phyloP scores from a whole-genome alignment of 148 eudicot genomes.

The Simmondsia chinensis region DNA sequence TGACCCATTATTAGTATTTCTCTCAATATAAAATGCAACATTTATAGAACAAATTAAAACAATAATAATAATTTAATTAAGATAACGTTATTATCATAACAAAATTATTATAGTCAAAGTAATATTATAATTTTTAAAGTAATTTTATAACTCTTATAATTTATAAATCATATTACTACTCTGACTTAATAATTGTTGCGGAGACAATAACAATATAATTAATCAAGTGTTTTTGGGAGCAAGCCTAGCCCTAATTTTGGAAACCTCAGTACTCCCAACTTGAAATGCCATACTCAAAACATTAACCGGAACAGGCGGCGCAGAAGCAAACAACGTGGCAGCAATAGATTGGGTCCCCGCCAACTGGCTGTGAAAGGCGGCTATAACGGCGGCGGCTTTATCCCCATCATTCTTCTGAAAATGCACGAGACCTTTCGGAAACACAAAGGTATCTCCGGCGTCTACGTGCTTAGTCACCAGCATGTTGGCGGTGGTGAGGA shows the following conservation, averaged over 20 bases:
- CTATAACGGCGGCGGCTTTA: conserved; percentile 20
- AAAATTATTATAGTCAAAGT: too few relatives aligned
- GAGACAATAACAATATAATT: too few relatives aligned
- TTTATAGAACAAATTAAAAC: too few relatives aligned
- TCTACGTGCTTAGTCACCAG: conserved; percentile 14
- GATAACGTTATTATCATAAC: too few relatives aligned
- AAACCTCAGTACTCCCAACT: conserved; percentile 6
- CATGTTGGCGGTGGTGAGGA: conserved; percentile 19
- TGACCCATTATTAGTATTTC: too few relatives aligned
- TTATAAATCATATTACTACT: too few relatives aligned
- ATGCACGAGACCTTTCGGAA: conserved; percentile 21
- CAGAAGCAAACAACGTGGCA: conserved; percentile 18
- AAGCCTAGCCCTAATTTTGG: conserved; percentile 14
- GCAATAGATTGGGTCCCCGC: conserved; percentile 26
- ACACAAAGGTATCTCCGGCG: conserved; percentile 21
- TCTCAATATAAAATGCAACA: too few relatives aligned
- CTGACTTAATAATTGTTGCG: too few relatives aligned
- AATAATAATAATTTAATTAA: too few relatives aligned
- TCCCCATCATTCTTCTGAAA: conserved; percentile 15
- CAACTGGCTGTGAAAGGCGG: conserved; percentile 25
- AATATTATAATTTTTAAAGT: too few relatives aligned
- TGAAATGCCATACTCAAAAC: conserved; percentile 18
- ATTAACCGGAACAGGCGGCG: conserved; percentile 17
- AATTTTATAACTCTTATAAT: too few relatives aligned
- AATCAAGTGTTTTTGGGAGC: conserved; percentile 16